These are phyloP conservation scores for Aureobasidium sp. DNA, from an alignment of 2,329 filamentous ascomycete genomes.

Conservation along the genomic window DNA sequence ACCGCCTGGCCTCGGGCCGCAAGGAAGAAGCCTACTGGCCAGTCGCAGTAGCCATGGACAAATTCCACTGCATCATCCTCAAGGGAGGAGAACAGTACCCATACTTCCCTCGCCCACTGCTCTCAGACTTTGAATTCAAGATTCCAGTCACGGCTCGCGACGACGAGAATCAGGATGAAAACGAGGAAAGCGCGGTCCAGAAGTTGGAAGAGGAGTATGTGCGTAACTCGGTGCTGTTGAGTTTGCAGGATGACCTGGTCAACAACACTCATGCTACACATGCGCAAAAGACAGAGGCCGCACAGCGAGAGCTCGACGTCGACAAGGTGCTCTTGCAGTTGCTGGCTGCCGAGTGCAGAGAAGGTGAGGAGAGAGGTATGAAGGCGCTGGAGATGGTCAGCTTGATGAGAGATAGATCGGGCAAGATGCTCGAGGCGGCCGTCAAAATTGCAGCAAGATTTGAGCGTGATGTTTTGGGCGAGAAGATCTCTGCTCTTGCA, in stretches of 20 bases:
- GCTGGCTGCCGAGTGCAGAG: constrained; percentile 79
- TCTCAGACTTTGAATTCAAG: constrained; percentile 88
- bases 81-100: constrained; percentile 91
- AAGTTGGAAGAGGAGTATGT: constrained; percentile 49
- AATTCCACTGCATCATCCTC: constrained; percentile 97
- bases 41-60: constrained; percentile 80
- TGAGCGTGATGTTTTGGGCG: constrained; percentile 66
- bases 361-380: constrained; percentile 89
- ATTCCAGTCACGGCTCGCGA: constrained; percentile 56
- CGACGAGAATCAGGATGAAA: constrained; percentile 31
- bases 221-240: constrained; percentile 59
- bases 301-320: constrained; percentile 68
- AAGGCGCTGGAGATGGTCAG: constrained; percentile 84
- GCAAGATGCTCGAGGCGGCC: constrained; percentile 86
- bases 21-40: constrained; percentile 93
- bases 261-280: constrained; percentile 56
- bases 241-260: constrained; percentile 67
- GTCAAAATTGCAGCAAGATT: constrained; percentile 83
- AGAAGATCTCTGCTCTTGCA: constrained; percentile 82
- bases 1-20: constrained; percentile 71
- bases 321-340: constrained; percentile 88
- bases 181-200: constrained; percentile 26
- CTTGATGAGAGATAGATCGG: constrained; percentile 74
- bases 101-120: constrained; percentile 80
- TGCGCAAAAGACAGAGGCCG: constrained; percentile 57